phyloP scores from a whole-genome alignment of 2,329 filamentous ascomycete genomes.

The Aspergillus felis region DNA sequence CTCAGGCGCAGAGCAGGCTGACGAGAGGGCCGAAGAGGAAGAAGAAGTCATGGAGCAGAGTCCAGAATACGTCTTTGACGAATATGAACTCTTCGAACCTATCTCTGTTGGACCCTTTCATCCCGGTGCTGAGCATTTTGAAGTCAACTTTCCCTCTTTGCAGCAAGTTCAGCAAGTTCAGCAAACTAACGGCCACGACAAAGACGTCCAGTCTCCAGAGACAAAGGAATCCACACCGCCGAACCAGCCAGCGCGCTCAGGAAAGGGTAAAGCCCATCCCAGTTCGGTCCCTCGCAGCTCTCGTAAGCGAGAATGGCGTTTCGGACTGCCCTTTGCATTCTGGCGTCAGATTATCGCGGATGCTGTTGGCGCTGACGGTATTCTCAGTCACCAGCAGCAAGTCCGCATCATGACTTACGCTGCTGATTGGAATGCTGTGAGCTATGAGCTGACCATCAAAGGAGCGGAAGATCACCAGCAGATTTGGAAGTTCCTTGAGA shows the following conservation, averaged over 20 bases:
- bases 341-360: constrained; percentile 30
- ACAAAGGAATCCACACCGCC: neutral
- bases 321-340: constrained; percentile 23
- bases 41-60: neutral
- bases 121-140: constrained; percentile 12
- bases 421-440: constrained; percentile 27
- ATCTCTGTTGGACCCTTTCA: constrained; percentile 10
- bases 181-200: neutral
- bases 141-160: constrained; percentile 19
- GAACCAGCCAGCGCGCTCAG: neutral
- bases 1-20: neutral
- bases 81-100: neutral
- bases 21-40: neutral
- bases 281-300: neutral
- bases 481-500: constrained; percentile 34
- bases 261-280: constrained; percentile 3
- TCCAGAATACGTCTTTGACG: neutral
- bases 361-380: constrained; percentile 20
- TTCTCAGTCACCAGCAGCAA: constrained; percentile 28
- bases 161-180: neutral
- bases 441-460: constrained; percentile 25
- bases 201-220: neutral
- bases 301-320: constrained; percentile 19
- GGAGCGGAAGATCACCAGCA: constrained; percentile 29
- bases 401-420: constrained; percentile 28